Evolutionary conservation across 202 grass and related monocot genomes (phyloP).

Genomic region (Schoenoplectus triqueter): DNA sequence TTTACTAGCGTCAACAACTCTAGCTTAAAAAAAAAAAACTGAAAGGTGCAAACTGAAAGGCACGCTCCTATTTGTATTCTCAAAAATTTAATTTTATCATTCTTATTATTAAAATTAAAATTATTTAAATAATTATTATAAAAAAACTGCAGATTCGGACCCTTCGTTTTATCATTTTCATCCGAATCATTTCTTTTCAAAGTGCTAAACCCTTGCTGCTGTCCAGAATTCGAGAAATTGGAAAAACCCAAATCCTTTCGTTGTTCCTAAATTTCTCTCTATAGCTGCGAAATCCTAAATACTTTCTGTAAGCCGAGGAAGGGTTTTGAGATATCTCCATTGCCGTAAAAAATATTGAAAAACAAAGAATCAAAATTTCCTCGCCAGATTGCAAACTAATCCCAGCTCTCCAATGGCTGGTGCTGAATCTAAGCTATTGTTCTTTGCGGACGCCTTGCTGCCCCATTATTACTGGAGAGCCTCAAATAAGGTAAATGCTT

Average conservation of each 20-base stretch:
- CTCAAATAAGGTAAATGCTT: neutral
- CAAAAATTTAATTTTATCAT: too few species aligned
- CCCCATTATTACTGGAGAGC: slow-evolving; percentile 12
- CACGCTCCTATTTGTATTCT: too few species aligned
- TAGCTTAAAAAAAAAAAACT: too few species aligned
- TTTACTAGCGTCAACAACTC: too few species aligned
- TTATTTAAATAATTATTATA: too few species aligned
- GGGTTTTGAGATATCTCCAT: neutral
- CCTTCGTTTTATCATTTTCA: slow-evolving; percentile 6
- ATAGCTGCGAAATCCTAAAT: neutral
- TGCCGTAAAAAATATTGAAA: neutral
- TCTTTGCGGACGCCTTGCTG: neutral
- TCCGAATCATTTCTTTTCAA: neutral
- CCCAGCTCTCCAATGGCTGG: slow-evolving; percentile 22
- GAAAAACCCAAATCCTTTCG: neutral
- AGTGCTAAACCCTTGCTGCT: neutral
- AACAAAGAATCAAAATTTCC: slow-evolving; percentile 1
- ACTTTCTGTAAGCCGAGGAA: neutral
- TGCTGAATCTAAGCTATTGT: slow-evolving; percentile 18
- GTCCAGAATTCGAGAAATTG: neutral
- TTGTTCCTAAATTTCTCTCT: neutral
- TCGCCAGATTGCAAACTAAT: slow-evolving; percentile 13
- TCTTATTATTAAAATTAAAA: too few species aligned
- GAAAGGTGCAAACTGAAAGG: too few species aligned
- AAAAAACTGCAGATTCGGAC: too few species aligned